Base-by-base conservation (phyloP, 495 filamentous ascomycete species). In the Aspergillus conjunctus region DNA sequence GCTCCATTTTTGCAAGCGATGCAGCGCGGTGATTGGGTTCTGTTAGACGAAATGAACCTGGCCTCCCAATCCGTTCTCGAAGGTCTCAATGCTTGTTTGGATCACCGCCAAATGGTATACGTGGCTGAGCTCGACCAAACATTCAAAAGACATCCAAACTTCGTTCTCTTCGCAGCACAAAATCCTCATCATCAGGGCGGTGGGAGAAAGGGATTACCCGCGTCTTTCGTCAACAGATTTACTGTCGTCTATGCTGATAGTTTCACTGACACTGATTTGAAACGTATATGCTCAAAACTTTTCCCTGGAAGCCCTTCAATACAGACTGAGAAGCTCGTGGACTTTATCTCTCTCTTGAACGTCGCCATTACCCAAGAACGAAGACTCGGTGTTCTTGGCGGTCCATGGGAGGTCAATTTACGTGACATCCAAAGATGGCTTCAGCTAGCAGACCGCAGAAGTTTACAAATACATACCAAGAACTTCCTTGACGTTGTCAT, bases 41-140 rank as follows among this genome's bases (percentile, higher is more conserved):
- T 99, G 9, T 78, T 99, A 1, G 95, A 99, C 72, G 95, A 99
- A 79, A 97, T 99, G 95, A 99, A 99, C 66, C 69, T 99, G 52
- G 95, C 95, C 3, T 98, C 95, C 0, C 95, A 98, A 69, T 95
- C 93, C 7, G 92, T 99, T 22, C 86, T 99, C 2, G 95, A 99
- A 73, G 95, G 95, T 61, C 79, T 99, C 17, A 99, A 99, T 66
- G 93, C 94, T 15, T 98, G 95, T 76, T 80, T 99, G 22, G 95
- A 99, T 76, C 95, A 99, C 69, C 88, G 95, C 68, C 94, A 94
- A 60, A 91, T 97, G 72, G 91, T 96, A 2, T 99, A 96, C 63
- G 87, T 99, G 61, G 87, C 95, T 0, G 95, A 99, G 67, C 82
- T 99, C 10, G 92, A 96, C 64, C 92, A 93, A 59, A 92, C 88